These are phyloP conservation scores for Gleditsia sinensis DNA, from an alignment of 306 rosid species.

Conservation along the genomic window DNA sequence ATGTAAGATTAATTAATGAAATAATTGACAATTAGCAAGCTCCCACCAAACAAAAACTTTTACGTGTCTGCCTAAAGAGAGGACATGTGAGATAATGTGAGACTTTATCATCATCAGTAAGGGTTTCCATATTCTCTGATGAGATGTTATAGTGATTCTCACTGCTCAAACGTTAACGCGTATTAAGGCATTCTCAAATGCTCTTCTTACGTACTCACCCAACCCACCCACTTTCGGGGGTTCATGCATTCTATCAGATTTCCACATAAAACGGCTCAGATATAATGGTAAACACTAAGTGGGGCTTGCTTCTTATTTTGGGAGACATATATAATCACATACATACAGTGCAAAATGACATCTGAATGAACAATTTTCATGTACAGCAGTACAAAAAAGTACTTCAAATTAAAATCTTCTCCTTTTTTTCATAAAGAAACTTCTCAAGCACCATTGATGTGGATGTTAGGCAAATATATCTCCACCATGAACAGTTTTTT, in stretches of 20 bases:
- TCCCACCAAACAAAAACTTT: slow-evolving; percentile 14
- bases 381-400: slow-evolving; percentile 31
- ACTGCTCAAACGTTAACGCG: slow-evolving; percentile 43
- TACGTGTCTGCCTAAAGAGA: slow-evolving; percentile 21
- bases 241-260: slow-evolving; percentile 46
- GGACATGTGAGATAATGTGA: slow-evolving; percentile 7
- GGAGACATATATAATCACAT: slow-evolving; percentile 34
- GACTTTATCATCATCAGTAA: slow-evolving; percentile 7
- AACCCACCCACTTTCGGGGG: slow-evolving; percentile 43
- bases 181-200: slow-evolving; percentile 33
- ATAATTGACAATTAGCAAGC: background rate
- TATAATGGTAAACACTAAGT: slow-evolving; percentile 17
- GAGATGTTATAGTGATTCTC: slow-evolving; percentile 20
- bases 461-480: no score
- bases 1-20: background rate
- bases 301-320: slow-evolving; percentile 27
- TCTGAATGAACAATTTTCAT: slow-evolving; percentile 17
- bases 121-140: background rate
- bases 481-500: no score
- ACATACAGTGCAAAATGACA: slow-evolving; percentile 31
- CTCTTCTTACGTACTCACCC: slow-evolving; percentile 45
- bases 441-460: no score
- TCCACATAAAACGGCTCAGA: slow-evolving; percentile 43
- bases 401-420: no score
- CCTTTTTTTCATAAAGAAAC: no score